Base-by-base conservation (phyloP, 2,329 filamentous ascomycete species). In the Knufia fluminis region DNA sequence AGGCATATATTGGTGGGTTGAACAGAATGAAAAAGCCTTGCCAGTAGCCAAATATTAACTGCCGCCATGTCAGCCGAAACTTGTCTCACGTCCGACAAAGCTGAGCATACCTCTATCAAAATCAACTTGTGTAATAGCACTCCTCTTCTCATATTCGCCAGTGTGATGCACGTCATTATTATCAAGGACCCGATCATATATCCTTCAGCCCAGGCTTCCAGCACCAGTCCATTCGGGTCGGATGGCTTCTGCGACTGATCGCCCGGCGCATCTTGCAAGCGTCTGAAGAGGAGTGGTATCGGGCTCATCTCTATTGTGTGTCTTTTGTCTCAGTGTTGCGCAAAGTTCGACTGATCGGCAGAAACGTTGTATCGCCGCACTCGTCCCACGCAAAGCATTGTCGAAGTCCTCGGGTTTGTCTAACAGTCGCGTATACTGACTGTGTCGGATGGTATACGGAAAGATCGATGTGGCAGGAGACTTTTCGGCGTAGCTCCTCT, bases 11-110 rank as follows among this genome's bases (percentile, higher is more conserved):
- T 0, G 75, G 74, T 7, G 63, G 66, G 52, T 69, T 64, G 53
- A 73, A 72, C 61, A 78, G 76, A 26, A 76, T 71, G 60, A 76
- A 78, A 55, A 75, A 72, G 19, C 74, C 74, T 58, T 78, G 74
- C 52, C 73, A 72, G 42, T 75, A 65, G 4, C 74, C 74, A 2
- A 76, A 63, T 14, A 76, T 50, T 9, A 77, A 66, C 72, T 74
- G 49, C 35, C 23, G 16, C n/a, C 17, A 7, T 40, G 39, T 52
- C 26, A 51, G 49, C 38, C 36, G 6, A 31, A 36, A 28, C 17
- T 3, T 31, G 36, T 24, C 19, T 41, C 28, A 35, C 17, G 24
- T 28, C 10, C 19, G 22, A 39, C 32, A 20, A 31, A 22, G 31
- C 42, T 32, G 10, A 26, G 3, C 38, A 28, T 54, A 70, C 68